Base-by-base conservation (phyloP, 345 rosid genomes). In the Bruguiera sexangula region DNA sequence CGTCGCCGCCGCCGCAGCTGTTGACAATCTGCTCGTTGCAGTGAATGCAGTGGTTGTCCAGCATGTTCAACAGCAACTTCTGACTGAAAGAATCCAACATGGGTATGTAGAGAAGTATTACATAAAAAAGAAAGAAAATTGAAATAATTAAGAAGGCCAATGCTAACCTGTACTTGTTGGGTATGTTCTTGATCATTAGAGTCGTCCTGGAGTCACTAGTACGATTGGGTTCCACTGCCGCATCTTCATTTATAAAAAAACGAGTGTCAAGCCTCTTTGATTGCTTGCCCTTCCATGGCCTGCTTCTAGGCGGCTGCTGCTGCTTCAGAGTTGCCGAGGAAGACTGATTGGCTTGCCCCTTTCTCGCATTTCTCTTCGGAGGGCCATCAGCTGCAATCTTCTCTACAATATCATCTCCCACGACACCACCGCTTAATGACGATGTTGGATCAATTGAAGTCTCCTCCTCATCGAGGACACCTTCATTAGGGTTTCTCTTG, bases 131-230 rank as follows among this genome's bases (percentile, higher is more conserved):
- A 9, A 18, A 24, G 27, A 34, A 39, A 51, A 58, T 3, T 39
- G 18, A 3, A 27, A 4, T 9, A 34, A 39, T 11, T 1, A 5
- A 29, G 27, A 26, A 68, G 55, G 3, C 6, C 11, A 32, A 8
- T 54, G 57, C 75, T 26, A 55, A 94, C 96, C 89, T 95, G 86
- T 89, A 91, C 80, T 89, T 95, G 77, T 89, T 94, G 48, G 99
- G 99, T 32, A 95, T 91, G 93, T 95, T 91, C 85, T 87, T 95
- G 81, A 95, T 87, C 99, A 95, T 91, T 37, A 95, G 85, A 60
- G 99, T 89, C 78, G 97, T 89, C 60, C 97, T 84, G 13, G 73
- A 71, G 59, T 94, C 96, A 52, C 80, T 79, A 52, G 79, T 79
- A 62, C 79, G 69, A 76, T 74, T 83, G 1, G 91, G 66, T 29